Evolutionary conservation across 108 stramenopile genomes (phyloP).

Genomic region (Pseudonitzschia delicatissima): DNA sequence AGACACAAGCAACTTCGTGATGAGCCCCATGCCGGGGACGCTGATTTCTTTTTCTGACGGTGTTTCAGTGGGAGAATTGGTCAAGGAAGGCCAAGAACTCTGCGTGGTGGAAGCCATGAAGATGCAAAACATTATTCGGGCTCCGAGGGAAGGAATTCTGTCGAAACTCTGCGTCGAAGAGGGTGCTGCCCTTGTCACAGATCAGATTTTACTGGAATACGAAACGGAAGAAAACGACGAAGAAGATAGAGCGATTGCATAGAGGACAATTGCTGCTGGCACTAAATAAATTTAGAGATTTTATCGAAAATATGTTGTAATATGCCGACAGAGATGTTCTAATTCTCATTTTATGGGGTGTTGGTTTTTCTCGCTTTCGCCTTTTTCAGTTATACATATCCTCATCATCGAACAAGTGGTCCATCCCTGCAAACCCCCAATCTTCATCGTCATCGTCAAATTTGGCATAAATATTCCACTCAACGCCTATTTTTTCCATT

Average conservation of each 20-base stretch:
- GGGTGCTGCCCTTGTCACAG: conserved; percentile 70
- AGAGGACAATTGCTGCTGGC: no score
- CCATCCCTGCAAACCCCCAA: not conserved
- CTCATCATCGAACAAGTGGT: not conserved
- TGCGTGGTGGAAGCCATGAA: conserved; percentile 99
- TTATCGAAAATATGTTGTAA: no score
- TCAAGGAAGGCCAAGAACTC: conserved; percentile 91
- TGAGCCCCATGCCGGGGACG: conserved; percentile 96
- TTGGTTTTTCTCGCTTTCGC: no score
- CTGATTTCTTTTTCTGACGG: conserved; percentile 46
- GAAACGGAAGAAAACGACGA: conserved; percentile 18
- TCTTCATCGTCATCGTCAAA: not conserved
- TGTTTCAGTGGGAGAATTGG: conserved; percentile 79
- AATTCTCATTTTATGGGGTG: no score
- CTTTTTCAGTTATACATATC: no score
- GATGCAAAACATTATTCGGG: conserved; percentile 97
- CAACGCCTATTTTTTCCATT: conserved; percentile 9
- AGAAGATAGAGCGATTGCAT: no score
- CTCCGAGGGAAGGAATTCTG: conserved; percentile 66
- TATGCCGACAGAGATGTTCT: no score
- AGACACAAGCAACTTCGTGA: conserved; percentile 75
- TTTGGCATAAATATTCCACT: not conserved
- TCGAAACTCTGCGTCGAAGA: conserved; percentile 54
- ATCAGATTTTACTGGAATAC: conserved; percentile 77
- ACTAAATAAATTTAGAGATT: no score